These are phyloP conservation scores for Candida wancherniae DNA, from an alignment of 805 yeast genomes.

Conservation along the genomic window DNA sequence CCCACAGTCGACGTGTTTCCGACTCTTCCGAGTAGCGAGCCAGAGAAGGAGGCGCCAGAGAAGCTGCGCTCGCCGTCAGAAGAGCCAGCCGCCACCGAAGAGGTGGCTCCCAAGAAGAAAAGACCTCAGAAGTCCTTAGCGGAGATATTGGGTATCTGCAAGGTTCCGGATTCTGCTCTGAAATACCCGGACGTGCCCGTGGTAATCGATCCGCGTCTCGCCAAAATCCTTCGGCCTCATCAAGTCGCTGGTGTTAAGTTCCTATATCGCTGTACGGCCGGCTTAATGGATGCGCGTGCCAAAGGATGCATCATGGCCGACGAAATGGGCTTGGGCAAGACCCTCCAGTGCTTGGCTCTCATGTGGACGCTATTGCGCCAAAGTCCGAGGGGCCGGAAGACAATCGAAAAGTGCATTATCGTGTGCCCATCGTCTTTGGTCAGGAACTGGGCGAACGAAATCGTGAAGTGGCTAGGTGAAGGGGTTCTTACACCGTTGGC, in stretches of 20 bases:
- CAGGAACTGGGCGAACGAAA: slow-evolving; percentile 95
- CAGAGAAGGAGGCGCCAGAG: slow-evolving; percentile 19
- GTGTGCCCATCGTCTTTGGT: slow-evolving; percentile 95
- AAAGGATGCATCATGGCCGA: slow-evolving; percentile 98
- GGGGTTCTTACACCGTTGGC: slow-evolving; percentile 88
- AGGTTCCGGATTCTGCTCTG: slow-evolving; percentile 42
- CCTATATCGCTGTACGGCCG: slow-evolving; percentile 85
- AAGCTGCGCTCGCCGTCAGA: slow-evolving; percentile 10
- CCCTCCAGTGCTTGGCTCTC: slow-evolving; percentile 81
- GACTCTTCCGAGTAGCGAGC: slow-evolving; percentile 31
- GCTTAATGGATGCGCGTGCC: slow-evolving; percentile 75
- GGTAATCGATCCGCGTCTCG: slow-evolving; percentile 84
- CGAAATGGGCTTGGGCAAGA: slow-evolving; percentile 93
- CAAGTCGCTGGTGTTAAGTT: slow-evolving; percentile 95
- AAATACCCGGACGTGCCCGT: slow-evolving; percentile 87
- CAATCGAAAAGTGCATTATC: slow-evolving; percentile 85
- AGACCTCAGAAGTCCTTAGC: slow-evolving; percentile 62
- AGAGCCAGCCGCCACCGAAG: slow-evolving; percentile 12
- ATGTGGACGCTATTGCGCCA: slow-evolving; percentile 91
- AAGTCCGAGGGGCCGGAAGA: slow-evolving; percentile 76
- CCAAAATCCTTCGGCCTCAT: slow-evolving; percentile 87
- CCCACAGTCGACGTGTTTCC: slow-evolving; percentile 76
- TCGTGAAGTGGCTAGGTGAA: slow-evolving; percentile 90
- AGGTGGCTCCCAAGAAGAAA: slow-evolving; percentile 24
- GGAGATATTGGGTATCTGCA: slow-evolving; percentile 72